Evolutionary conservation across 495 filamentous ascomycete genomes (phyloP).

Genomic region (Penicillium ucsense): DNA sequence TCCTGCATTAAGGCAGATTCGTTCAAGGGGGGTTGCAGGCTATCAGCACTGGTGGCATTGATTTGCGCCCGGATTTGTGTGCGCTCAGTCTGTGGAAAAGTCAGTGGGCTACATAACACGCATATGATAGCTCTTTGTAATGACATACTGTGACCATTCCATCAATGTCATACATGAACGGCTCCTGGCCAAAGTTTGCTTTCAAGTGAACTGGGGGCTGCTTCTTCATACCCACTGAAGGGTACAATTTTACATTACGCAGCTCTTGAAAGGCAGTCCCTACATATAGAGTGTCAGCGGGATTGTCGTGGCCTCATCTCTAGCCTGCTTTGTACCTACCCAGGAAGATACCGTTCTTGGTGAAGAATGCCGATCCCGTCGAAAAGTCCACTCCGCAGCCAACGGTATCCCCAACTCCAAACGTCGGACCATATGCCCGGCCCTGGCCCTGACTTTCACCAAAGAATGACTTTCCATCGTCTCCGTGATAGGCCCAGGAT

Average conservation of each 20-base stretch:
- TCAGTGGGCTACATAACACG: conserved; percentile 9
- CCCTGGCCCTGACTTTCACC: conserved; percentile 56
- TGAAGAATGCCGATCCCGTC: conserved; percentile 82
- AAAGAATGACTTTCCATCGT: conserved; percentile 84
- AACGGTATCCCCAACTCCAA: conserved; percentile 66
- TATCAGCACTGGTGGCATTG: conserved; percentile 36
- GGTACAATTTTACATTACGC: conserved; percentile 61
- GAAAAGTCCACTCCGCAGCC: conserved; percentile 93
- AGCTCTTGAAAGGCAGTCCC: conserved; percentile 76
- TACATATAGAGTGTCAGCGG: conserved; percentile 17
- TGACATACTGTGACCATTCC: conserved; percentile 60
- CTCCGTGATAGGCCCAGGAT: conserved; percentile 95
- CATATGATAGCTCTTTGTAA: not conserved
- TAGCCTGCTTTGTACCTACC: conserved; percentile 39
- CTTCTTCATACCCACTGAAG: conserved; percentile 90
- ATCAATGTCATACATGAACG: conserved; percentile 92
- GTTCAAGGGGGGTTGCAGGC: conserved; percentile 55
- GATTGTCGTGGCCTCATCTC: not conserved
- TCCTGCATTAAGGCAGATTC: conserved; percentile 76
- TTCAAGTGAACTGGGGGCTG: conserved; percentile 65
- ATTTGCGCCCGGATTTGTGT: conserved; percentile 48
- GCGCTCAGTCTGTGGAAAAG: conserved; percentile 46
- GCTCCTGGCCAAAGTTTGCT: conserved; percentile 85
- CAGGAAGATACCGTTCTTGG: conserved; percentile 76
- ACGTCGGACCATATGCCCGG: conserved; percentile 66